Evolutionary conservation across 805 yeast genomes (phyloP), one percentile per base, ranked within the genome.

Genomic region (Geotrichum ghanense): DNA sequence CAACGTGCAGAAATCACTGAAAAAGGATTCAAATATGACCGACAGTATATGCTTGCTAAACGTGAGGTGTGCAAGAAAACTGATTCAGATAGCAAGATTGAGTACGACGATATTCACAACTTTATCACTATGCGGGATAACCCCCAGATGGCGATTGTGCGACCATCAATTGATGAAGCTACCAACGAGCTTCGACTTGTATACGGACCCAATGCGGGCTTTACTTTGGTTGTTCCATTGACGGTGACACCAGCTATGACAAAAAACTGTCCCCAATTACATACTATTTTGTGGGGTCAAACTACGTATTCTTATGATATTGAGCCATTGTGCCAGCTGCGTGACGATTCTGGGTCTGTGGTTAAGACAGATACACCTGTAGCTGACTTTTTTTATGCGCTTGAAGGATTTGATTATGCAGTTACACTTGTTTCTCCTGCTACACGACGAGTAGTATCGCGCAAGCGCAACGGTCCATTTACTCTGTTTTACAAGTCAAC

Each of bases 1-100:
- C 39, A 48, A 3, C 50, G 53, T 41, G 51, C 56, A 25, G 50
- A 50, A 19, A 45, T 64, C 16, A 61, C 56, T 43, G 52, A 50
- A 34, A 52, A 58, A 45, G 68, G 68, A 10, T 55, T 64, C 47
- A 53, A 45, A 35, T 46, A 60, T 45, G 67, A 63, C 53, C 56
- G 68, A 2, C 48, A 58, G 46, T 59, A 51, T 50, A 58, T 58
- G 65, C 53, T 61, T 9, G 60, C 53, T 3, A 42, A 46, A 42
- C 51, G 54, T 9, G 48, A 43, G 23, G 25, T 26, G 22, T 45
- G 42, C 7, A 41, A 45, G 9, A 34, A 40, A 21, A 45, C 37
- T 12, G 44, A 41, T 45, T 26, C 41, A 12, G 19, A 44, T 16
- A 26, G 45, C 26, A 44, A 43, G 3, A 45, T 42, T 7, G 42